Conservation (phyloP, 202 grass and related monocot species). For the Zoysia matrella region DNA sequence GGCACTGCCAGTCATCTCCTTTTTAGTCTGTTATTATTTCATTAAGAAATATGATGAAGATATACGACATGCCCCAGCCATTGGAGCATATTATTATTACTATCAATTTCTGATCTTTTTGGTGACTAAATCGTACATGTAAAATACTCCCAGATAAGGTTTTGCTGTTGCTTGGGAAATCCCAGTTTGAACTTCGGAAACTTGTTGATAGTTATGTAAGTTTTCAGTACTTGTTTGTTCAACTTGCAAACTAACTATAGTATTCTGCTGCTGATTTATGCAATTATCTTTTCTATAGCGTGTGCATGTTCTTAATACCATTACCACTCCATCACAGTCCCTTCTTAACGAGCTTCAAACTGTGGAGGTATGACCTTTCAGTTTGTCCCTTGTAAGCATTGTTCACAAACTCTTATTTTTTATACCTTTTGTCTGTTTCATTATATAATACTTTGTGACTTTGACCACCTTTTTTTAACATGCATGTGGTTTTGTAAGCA, state of each 20-base stretch:
- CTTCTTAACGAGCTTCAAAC: conserved; percentile 96
- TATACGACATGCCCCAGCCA: neutral
- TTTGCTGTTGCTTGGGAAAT: conserved; percentile 88
- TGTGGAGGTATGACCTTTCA: conserved; percentile 70
- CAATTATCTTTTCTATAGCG: conserved; percentile 59
- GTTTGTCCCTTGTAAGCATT: neutral
- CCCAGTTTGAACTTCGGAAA: conserved; percentile 96
- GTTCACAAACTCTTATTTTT: conserved; percentile 11
- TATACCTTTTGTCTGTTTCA: neutral
- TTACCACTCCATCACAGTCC: conserved; percentile 89
- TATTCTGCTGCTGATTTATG: conserved; percentile 38
- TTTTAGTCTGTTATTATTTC: neutral
- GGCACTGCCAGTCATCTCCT: neutral
- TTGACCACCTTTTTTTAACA: neutral
- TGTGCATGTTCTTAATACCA: conserved; percentile 90
- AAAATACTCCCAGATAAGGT: conserved; percentile 71
- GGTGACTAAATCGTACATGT: conserved; percentile 35
- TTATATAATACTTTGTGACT: neutral
- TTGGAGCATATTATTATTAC: neutral
- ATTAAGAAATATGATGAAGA: conserved; percentile 22
- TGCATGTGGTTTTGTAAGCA: conserved; percentile 3
- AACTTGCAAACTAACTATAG: conserved; percentile 34
- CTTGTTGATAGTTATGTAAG: conserved; percentile 99
- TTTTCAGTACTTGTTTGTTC: conserved; percentile 46
- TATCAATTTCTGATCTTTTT: conserved; percentile 17